Conservation (phyloP, 1,284 basidiomycete species). For the Malassezia slooffiae region DNA sequence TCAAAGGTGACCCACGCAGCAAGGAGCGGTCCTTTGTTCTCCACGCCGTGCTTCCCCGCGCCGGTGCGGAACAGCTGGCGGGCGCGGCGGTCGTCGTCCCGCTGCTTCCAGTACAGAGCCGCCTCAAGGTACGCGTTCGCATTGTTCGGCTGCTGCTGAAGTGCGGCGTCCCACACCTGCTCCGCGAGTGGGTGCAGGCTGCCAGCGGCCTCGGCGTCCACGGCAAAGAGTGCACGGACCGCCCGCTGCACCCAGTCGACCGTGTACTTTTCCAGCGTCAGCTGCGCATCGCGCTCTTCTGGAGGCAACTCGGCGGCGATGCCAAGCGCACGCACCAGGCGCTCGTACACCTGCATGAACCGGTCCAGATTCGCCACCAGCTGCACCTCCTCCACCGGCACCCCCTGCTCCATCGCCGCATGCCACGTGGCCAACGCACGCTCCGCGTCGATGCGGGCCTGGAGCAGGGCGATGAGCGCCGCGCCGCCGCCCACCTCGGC, state of each 20-base stretch:
- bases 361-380: slow-evolving; percentile 25
- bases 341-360: slow-evolving; percentile 35
- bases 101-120: slow-evolving; percentile 25
- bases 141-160: slow-evolving; percentile 24
- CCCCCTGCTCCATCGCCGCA: slow-evolving; percentile 13
- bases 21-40: slow-evolving; percentile 58
- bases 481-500: slow-evolving; percentile 11
- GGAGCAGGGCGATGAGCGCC: slow-evolving; percentile 23
- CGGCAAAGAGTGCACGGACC: slow-evolving; percentile 7
- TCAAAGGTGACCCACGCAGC: slow-evolving; percentile 79
- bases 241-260: slow-evolving; percentile 34
- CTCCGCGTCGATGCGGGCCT: slow-evolving; percentile 37
- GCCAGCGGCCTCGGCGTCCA: slow-evolving; percentile 21
- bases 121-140: slow-evolving; percentile 21
- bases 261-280: slow-evolving; percentile 21
- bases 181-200: slow-evolving; percentile 30
- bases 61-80: slow-evolving; percentile 24
- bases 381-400: slow-evolving; percentile 15
- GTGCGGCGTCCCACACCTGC: slow-evolving; percentile 26
- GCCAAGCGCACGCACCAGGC: slow-evolving; percentile 22
- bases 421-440: slow-evolving; percentile 23
- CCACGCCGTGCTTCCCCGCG: slow-evolving; percentile 16
- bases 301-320: slow-evolving; percentile 13
- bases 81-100: slow-evolving; percentile 25
- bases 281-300: slow-evolving; percentile 15